phyloP scores from a whole-genome alignment of 768 basidiomycete genomes.

The Tremella fuciformis region DNA sequence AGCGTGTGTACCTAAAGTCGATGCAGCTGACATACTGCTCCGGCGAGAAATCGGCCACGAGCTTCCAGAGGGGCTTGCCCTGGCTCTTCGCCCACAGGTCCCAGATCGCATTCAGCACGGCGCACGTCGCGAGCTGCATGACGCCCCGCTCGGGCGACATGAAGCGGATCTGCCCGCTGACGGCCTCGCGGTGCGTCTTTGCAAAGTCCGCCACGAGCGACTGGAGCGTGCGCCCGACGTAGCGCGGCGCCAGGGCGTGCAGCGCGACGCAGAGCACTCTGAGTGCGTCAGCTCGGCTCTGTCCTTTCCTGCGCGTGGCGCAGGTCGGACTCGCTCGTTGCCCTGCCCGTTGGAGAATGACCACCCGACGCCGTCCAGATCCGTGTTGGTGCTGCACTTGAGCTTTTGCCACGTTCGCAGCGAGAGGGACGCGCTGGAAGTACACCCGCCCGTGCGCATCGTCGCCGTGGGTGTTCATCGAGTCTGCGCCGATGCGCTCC shows the following conservation, averaged over 20 bases:
- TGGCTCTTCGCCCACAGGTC: slow-evolving; percentile 60
- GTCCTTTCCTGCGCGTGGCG: neutral
- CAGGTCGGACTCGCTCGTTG: slow-evolving; percentile 9
- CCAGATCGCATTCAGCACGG: slow-evolving; percentile 84
- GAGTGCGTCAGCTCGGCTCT: neutral
- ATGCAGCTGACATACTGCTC: slow-evolving; percentile 58
- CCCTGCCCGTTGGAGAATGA: slow-evolving; percentile 16
- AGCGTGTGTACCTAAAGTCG: neutral
- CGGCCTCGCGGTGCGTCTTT: slow-evolving; percentile 1
- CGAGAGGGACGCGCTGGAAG: neutral
- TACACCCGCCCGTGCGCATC: slow-evolving; percentile 7
- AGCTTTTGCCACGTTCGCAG: neutral
- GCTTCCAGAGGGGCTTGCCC: slow-evolving; percentile 81
- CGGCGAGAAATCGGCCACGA: slow-evolving; percentile 75
- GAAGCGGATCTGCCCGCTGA: slow-evolving; percentile 12
- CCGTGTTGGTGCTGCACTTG: slow-evolving; percentile 8
- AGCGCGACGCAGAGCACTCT: slow-evolving; percentile 17
- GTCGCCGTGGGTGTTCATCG: slow-evolving; percentile 11
- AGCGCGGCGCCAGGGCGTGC: slow-evolving; percentile 11
- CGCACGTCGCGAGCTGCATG: slow-evolving; percentile 34
- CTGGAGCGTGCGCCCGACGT: slow-evolving; percentile 10
- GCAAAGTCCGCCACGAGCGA: slow-evolving; percentile 6
- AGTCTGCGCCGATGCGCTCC: slow-evolving; percentile 10
- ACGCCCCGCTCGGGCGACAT: slow-evolving; percentile 30
- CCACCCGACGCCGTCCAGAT: slow-evolving; percentile 7